Percentiles rank a stretch among this genome's conserved stretches.
Evolutionary conservation across 208 protist species (phyloP).

Genomic region (Trichomonas tenax): DNA sequence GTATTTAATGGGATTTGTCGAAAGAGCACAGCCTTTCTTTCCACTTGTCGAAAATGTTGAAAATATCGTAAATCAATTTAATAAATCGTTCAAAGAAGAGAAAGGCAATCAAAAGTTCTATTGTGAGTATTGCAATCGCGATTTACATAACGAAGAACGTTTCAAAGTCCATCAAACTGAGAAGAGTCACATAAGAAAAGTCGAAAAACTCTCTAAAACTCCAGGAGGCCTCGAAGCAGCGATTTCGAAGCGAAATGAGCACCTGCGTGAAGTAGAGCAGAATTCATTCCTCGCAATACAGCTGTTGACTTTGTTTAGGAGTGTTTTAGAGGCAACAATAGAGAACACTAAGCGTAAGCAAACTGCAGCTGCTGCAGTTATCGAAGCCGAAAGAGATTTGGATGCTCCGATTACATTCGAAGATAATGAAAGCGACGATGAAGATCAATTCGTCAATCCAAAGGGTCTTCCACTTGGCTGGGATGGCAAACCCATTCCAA

Average conservation of each 20-base stretch:
- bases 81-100: not conserved
- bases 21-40: not conserved
- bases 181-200: not conserved
- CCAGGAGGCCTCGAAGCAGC: not conserved
- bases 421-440: constrained; percentile 33
- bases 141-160: not conserved
- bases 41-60: not conserved
- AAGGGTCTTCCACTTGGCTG: constrained; percentile 61
- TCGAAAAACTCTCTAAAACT: not conserved
- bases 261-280: not conserved
- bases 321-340: not conserved
- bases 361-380: not conserved
- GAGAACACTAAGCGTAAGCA: not conserved
- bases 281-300: not conserved
- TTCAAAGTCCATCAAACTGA: not conserved
- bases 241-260: not conserved
- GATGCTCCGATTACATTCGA: constrained; percentile 19
- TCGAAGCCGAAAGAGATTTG: not conserved
- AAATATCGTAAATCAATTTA: not conserved
- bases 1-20: not conserved
- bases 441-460: constrained; percentile 51
- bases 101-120: not conserved
- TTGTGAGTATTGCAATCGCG: not conserved
- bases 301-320: not conserved
- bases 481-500: constrained; percentile 72